Conservation (phyloP, 2,329 filamentous ascomycete genomes). For the Calonectria fujianensis region DNA sequence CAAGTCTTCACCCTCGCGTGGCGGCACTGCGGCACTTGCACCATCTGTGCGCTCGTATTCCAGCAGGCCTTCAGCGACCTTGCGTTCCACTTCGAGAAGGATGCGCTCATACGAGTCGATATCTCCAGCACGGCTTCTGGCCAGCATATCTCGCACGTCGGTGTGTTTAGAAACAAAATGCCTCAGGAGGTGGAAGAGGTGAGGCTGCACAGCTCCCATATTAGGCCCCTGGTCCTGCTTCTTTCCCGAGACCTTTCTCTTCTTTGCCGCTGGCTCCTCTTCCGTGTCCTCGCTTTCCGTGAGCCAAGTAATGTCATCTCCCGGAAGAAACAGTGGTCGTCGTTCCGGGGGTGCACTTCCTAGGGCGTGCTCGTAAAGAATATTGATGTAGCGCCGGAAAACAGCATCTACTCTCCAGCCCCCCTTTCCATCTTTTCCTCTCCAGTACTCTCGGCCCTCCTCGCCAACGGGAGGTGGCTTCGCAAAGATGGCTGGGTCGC, state of each 20-base stretch:
- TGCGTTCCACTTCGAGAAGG: conserved; percentile 83
- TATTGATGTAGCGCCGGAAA: conserved; percentile 91
- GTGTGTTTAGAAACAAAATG: conserved; percentile 88
- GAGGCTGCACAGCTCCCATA: conserved; percentile 88
- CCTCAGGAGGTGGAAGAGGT: conserved; percentile 93
- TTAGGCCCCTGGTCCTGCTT: conserved; percentile 74
- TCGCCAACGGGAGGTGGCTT: conserved; percentile 77
- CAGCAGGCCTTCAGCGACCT: conserved; percentile 82
- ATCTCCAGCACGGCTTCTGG: conserved; percentile 80
- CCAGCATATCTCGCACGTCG: conserved; percentile 89
- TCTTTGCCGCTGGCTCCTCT: conserved; percentile 72
- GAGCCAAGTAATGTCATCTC: conserved; percentile 70
- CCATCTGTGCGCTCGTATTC: conserved; percentile 77
- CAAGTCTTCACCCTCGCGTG: conserved; percentile 59
- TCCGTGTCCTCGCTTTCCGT: conserved; percentile 57
- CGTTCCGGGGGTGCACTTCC: conserved; percentile 79
- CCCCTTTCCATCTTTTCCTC: conserved; percentile 83
- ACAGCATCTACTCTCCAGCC: conserved; percentile 94
- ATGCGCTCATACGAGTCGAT: conserved; percentile 86
- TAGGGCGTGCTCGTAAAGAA: conserved; percentile 87
- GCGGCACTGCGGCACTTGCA: conserved; percentile 65
- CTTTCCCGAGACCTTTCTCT: conserved; percentile 64
- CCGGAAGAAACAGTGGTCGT: conserved; percentile 83
- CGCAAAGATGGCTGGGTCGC: conserved; percentile 92
- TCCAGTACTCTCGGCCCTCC: conserved; percentile 90